phyloP scores from a whole-genome alignment of 176 grass and related monocot genomes.

The Echinochloa phyllopogon region DNA sequence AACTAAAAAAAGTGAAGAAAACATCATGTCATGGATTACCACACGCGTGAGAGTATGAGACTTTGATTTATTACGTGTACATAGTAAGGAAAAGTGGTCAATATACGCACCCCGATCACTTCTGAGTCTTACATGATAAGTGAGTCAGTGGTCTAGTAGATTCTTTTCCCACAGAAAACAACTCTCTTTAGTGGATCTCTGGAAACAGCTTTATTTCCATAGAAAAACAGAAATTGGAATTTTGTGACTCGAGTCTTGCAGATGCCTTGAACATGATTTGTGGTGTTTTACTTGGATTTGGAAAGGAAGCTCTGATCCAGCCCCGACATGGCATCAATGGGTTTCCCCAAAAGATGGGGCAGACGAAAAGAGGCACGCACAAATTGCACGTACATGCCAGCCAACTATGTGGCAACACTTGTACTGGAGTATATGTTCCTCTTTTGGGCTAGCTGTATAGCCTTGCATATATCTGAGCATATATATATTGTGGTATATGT shows the following conservation, averaged over 20 bases:
- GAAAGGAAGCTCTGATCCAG: not conserved
- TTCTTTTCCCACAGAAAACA: too few relatives aligned
- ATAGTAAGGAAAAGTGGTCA: too few relatives aligned
- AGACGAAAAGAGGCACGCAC: constrained; percentile 36
- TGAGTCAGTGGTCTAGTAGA: too few relatives aligned
- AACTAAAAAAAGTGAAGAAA: too few relatives aligned
- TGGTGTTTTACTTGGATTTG: not conserved
- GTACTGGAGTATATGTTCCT: constrained; percentile 22
- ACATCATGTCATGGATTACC: too few relatives aligned
- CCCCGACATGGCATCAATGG: constrained; percentile 45
- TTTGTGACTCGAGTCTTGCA: not conserved
- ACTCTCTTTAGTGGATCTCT: not conserved
- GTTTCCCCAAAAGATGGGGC: constrained; percentile 48
- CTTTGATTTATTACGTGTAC: too few relatives aligned
- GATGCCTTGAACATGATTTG: not conserved
- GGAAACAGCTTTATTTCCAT: not conserved
- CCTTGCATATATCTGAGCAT: not conserved
- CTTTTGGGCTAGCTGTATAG: constrained; percentile 23
- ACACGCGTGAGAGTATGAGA: too few relatives aligned
- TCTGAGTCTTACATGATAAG: too few relatives aligned
- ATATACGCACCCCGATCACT: too few relatives aligned
- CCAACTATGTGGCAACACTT: constrained; percentile 46
- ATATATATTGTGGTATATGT: not conserved
- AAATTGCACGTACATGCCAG: constrained; percentile 50
- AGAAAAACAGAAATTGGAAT: not conserved